Evolutionary conservation across 305 asterid species (phyloP).

Genomic region (Fraxinus ornus): DNA sequence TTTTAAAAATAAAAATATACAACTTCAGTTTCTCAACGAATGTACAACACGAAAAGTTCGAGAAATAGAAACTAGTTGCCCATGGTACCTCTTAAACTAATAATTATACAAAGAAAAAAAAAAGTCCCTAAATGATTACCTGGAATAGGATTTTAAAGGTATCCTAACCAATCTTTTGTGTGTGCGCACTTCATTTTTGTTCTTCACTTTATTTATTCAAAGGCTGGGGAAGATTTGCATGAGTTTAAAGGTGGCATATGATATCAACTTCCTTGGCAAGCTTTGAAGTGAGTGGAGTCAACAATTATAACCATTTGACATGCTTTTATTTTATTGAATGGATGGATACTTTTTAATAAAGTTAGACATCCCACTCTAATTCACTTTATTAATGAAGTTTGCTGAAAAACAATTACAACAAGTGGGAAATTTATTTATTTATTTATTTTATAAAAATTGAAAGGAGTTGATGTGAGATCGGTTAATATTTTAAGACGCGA

Average conservation of each 20-base stretch:
- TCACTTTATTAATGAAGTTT: neutral
- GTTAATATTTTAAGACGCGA: neutral
- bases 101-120: neutral
- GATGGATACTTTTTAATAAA: neutral
- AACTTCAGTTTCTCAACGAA: neutral
- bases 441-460: no score
- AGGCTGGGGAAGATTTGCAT: neutral
- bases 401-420: neutral
- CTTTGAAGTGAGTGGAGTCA: neutral
- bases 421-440: neutral
- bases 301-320: conserved; percentile 2
- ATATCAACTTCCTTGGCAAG: neutral
- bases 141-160: neutral
- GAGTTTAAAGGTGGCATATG: neutral
- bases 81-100: neutral
- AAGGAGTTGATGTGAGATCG: neutral
- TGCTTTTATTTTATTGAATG: neutral
- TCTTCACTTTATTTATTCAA: neutral
- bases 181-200: neutral
- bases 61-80: neutral
- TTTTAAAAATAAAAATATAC: neutral
- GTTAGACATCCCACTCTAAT: neutral
- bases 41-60: neutral
- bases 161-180: neutral
- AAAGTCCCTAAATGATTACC: neutral